phyloP scores from a whole-genome alignment of 2,329 filamentous ascomycete genomes.

The Phyllosticta capitalensis region DNA sequence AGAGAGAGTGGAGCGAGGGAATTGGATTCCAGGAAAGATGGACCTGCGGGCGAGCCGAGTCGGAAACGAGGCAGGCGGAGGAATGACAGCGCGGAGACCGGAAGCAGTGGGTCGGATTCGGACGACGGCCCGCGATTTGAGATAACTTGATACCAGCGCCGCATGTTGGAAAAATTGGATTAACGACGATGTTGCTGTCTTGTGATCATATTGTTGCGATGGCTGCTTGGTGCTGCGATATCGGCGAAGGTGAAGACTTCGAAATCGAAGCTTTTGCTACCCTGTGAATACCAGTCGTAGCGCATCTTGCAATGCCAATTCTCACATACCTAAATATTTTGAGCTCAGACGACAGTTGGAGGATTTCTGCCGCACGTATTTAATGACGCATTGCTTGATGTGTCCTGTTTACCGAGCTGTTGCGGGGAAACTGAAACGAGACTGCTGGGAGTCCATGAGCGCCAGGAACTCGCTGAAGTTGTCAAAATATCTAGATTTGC shows the following conservation, averaged over 20 bases:
- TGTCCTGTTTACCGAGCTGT: neutral
- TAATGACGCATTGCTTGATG: neutral
- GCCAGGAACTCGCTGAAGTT: neutral
- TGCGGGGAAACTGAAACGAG: neutral
- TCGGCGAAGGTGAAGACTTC: neutral
- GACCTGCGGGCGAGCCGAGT: neutral
- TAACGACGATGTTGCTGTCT: neutral
- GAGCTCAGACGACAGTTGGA: no score
- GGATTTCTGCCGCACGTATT: no score
- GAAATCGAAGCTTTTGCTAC: neutral
- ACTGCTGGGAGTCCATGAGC: neutral
- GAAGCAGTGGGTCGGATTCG: neutral
- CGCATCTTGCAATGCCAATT: neutral
- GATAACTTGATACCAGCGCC: neutral
- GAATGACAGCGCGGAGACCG: neutral
- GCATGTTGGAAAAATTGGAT: neutral
- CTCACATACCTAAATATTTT: neutral
- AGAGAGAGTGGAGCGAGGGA: constrained; percentile 1
- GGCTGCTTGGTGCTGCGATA: neutral
- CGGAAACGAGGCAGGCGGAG: neutral
- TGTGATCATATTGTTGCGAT: neutral
- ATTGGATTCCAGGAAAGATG: neutral
- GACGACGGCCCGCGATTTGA: constrained; percentile 3
- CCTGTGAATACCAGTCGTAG: neutral
- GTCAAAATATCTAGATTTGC: constrained; percentile 11